Conservation (phyloP, 257 asterid species). For the Anisodus acutangulus region DNA sequence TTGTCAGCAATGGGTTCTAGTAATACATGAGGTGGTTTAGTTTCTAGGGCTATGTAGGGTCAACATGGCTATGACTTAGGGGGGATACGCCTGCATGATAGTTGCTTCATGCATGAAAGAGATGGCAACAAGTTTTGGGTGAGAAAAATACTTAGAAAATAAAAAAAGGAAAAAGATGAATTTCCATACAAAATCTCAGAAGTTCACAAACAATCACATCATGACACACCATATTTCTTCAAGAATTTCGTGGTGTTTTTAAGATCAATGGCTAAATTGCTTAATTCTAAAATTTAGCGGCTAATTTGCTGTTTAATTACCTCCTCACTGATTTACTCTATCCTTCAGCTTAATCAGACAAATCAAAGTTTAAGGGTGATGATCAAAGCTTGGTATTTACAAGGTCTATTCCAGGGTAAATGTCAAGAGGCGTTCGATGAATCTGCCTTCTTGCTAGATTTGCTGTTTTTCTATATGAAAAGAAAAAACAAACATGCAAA, state of each 20-base stretch:
- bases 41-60: not conserved
- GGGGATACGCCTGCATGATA: too few species aligned
- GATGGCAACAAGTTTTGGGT: not conserved
- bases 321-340: not conserved
- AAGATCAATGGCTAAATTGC: not conserved
- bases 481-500: not conserved
- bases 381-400: slow-evolving; percentile 6
- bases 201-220: not conserved
- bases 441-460: not conserved
- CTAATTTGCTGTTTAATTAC: not conserved
- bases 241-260: not conserved
- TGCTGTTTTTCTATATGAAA: not conserved
- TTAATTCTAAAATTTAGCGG: not conserved
- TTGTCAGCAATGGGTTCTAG: not conserved
- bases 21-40: not conserved
- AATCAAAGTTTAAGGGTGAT: not conserved
- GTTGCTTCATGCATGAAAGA: not conserved
- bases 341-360: not conserved
- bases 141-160: slow-evolving; percentile 11
- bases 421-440: slow-evolving; percentile 9
- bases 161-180: not conserved
- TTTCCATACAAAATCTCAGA: not conserved
- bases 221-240: not conserved
- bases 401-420: slow-evolving; percentile 12
- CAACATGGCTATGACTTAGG: not conserved